phyloP scores from a whole-genome alignment of 2,329 filamentous ascomycete species.

The Pyrenochaeta sp. region DNA sequence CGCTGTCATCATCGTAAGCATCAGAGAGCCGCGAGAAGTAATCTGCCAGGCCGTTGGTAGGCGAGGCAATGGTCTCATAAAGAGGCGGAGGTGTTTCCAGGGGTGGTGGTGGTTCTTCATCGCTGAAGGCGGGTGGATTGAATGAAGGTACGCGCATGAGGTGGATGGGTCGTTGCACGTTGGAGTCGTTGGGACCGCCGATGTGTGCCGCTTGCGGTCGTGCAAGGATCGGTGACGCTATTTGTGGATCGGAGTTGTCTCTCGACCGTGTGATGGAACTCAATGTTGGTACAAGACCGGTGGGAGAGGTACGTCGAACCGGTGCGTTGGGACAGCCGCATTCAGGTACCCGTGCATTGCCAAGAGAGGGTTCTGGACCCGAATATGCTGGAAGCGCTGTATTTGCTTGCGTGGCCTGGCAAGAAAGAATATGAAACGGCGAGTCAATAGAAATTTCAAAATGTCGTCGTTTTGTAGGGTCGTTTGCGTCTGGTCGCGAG shows the following conservation, averaged over 20 bases:
- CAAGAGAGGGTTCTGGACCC: slow-evolving; percentile 54
- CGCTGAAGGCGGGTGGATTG: slow-evolving; percentile 86
- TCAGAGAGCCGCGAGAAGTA: slow-evolving; percentile 85
- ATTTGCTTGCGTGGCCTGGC: slow-evolving; percentile 90
- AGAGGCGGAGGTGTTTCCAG: slow-evolving; percentile 82
- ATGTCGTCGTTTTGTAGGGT: slow-evolving; percentile 80
- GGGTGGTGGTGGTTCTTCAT: slow-evolving; percentile 77
- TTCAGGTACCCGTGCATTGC: slow-evolving; percentile 52
- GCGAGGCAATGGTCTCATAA: slow-evolving; percentile 81
- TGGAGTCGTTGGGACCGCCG: slow-evolving; percentile 54
- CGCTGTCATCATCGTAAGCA: slow-evolving; percentile 66
- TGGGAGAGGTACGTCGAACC: slow-evolving; percentile 54
- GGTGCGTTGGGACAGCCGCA: slow-evolving; percentile 75
- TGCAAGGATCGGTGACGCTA: slow-evolving; percentile 54
- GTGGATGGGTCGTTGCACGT: slow-evolving; percentile 77
- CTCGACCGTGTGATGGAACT: slow-evolving; percentile 60
- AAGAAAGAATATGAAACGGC: slow-evolving; percentile 91
- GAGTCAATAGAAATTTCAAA: slow-evolving; percentile 98
- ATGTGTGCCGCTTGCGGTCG: slow-evolving; percentile 57
- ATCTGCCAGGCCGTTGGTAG: slow-evolving; percentile 74
- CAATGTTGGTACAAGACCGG: slow-evolving; percentile 63
- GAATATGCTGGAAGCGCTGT: slow-evolving; percentile 85
- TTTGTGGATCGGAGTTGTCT: slow-evolving; percentile 31
- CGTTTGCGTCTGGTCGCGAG: slow-evolving; percentile 80
- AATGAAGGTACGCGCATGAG: slow-evolving; percentile 83